These are phyloP conservation scores for Sclerotinia trifoliorum DNA, from an alignment of 2,329 filamentous ascomycete genomes.

Conservation along the genomic window DNA sequence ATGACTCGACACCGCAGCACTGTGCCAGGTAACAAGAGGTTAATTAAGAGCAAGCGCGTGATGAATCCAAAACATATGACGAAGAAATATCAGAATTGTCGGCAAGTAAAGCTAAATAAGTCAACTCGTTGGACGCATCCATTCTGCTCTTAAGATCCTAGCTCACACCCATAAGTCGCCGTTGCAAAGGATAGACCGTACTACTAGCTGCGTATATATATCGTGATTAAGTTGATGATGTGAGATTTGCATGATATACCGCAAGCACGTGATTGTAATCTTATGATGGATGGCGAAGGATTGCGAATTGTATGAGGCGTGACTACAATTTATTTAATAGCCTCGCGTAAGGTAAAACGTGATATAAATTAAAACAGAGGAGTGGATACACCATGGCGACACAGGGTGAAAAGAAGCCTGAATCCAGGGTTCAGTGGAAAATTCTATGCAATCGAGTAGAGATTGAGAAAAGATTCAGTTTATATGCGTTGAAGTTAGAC, in stretches of 20 bases:
- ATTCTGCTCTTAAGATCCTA: neutral
- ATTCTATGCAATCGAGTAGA: too few species aligned
- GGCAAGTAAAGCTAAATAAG: neutral
- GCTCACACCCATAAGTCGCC: neutral
- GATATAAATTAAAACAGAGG: neutral
- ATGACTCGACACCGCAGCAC: too few species aligned
- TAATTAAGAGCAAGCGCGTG: neutral
- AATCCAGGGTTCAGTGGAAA: neutral
- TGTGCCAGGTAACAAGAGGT: neutral
- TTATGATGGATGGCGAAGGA: neutral
- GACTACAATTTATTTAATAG: too few species aligned
- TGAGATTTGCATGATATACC: neutral
- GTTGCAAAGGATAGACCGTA: accelerated
- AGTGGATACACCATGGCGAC: neutral
- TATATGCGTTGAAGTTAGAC: neutral
- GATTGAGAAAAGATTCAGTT: neutral
- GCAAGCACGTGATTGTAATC: neutral
- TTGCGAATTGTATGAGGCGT: neutral
- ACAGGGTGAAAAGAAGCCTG: too few species aligned
- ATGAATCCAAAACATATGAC: too few species aligned
- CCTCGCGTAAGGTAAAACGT: neutral
- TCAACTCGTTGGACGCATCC: too few species aligned
- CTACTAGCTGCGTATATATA: too few species aligned
- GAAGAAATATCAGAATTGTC: neutral
- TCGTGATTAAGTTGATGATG: neutral